A percentile compares a stretch with the other conserved stretches of the same genome.
Conservation (phyloP, 2,329 filamentous ascomycete species). For the Chaetomiaceae sp. region DNA sequence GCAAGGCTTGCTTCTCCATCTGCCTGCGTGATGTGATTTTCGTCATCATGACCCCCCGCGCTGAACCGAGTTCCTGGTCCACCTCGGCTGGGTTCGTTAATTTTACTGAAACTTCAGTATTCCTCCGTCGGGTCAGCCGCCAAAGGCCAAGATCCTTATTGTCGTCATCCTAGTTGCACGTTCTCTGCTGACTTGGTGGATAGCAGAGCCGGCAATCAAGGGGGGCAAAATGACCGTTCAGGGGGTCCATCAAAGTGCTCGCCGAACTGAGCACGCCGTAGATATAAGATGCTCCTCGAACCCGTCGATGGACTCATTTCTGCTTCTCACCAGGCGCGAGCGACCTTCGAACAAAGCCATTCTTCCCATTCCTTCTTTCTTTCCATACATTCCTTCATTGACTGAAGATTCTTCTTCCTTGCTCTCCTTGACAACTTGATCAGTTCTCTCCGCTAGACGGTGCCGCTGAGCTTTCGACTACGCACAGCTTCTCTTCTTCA, state of each 20-base stretch:
- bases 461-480: slow-evolving; percentile 10
- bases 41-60: slow-evolving; percentile 5
- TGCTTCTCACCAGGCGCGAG: slow-evolving; percentile 22
- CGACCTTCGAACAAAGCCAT: slow-evolving; percentile 20
- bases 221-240: slow-evolving; percentile 4
- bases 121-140: background rate
- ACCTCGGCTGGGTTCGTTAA: slow-evolving; percentile 11
- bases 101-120: slow-evolving; percentile 23
- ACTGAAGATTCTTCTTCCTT: slow-evolving; percentile 25
- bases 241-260: slow-evolving; percentile 2
- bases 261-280: background rate
- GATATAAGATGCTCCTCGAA: slow-evolving; percentile 16
- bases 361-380: slow-evolving; percentile 20
- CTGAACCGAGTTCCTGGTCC: slow-evolving; percentile 2
- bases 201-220: slow-evolving; percentile 1
- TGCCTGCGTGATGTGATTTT: background rate
- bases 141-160: background rate
- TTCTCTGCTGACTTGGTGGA: background rate
- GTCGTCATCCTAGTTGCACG: slow-evolving; percentile 3
- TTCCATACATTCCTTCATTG: slow-evolving; percentile 26
- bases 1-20: background rate
- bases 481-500: slow-evolving; percentile 5
- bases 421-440: slow-evolving; percentile 8
- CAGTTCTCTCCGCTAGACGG: slow-evolving; percentile 26
- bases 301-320: background rate